These are phyloP conservation scores for Rhazya stricta DNA, from an alignment of 257 asterid species.

Conservation along the genomic window DNA sequence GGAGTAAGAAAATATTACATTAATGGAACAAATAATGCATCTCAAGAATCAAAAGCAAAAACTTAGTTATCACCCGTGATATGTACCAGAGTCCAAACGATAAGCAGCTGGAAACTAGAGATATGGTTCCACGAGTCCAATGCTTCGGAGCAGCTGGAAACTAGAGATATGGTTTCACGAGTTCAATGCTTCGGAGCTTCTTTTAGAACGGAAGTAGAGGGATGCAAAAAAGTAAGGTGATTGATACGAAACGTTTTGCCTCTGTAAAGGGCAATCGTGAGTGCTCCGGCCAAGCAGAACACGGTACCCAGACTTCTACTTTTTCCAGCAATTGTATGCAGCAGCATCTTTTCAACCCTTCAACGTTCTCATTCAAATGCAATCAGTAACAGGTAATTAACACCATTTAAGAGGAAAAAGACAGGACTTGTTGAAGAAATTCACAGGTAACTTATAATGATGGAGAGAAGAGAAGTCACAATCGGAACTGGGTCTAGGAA, in stretches of 20 bases:
- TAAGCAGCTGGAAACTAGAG: slow-evolving; percentile 37
- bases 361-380: background rate
- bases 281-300: slow-evolving; percentile 54
- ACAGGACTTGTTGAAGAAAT: background rate
- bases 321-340: slow-evolving; percentile 33
- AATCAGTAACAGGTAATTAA: background rate
- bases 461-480: slow-evolving; percentile 43
- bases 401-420: background rate
- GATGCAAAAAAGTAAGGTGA: slow-evolving; percentile 4
- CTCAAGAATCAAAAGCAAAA: background rate
- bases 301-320: slow-evolving; percentile 37
- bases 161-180: slow-evolving; percentile 51
- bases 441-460: slow-evolving; percentile 35
- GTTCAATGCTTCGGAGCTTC: slow-evolving; percentile 20
- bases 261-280: slow-evolving; percentile 39
- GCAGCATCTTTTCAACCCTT: slow-evolving; percentile 41
- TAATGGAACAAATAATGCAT: background rate
- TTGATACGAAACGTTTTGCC: slow-evolving; percentile 36
- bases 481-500: slow-evolving; percentile 51
- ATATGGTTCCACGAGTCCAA: slow-evolving; percentile 48
- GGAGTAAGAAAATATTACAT: background rate
- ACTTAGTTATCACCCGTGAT: slow-evolving; percentile 34
- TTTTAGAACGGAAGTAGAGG: background rate
- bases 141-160: slow-evolving; percentile 26
- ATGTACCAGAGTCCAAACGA: slow-evolving; percentile 55